Conservation (phyloP, 208 protist species). For the Trichomonas gallinae region DNA sequence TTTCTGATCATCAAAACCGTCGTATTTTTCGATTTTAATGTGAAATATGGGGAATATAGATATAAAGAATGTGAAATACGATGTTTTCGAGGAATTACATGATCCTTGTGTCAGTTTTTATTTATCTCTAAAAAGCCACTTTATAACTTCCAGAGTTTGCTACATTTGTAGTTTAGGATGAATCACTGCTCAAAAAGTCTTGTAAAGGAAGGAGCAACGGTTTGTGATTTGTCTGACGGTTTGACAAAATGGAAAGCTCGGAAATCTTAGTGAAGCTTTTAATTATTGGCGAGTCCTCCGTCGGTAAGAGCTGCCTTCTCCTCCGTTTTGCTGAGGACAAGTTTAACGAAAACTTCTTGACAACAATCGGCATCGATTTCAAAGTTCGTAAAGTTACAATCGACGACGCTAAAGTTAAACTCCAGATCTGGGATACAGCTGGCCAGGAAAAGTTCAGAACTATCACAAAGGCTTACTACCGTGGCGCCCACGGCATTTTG, state of each 20-base stretch:
- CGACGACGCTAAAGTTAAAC: constrained; percentile 34
- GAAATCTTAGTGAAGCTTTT: constrained; percentile 55
- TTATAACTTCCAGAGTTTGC: too few species aligned
- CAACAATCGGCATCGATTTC: constrained; percentile 89
- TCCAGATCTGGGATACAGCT: constrained; percentile 43
- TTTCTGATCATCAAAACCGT: too few species aligned
- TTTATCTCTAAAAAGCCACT: too few species aligned
- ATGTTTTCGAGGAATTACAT: too few species aligned
- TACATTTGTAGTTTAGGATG: too few species aligned
- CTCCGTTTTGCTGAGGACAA: constrained; percentile 96
- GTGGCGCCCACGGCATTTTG: constrained; percentile 88
- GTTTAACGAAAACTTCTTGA: constrained; percentile 96
- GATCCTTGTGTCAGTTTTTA: too few species aligned
- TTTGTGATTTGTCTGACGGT: not conserved
- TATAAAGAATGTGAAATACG: too few species aligned
- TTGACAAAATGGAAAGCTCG: not conserved
- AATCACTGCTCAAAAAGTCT: too few species aligned
- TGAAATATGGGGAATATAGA: too few species aligned
- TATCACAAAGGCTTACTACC: constrained; percentile 73
- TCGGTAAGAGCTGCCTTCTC: constrained; percentile 95
- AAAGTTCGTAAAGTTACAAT: constrained; percentile 43
- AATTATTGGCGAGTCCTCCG: constrained; percentile 80
- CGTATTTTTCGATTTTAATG: too few species aligned
- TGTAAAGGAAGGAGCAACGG: not conserved
- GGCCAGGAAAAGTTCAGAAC: constrained; percentile 74